These are phyloP conservation scores for Xylaria sp. DNA, from an alignment of 2,329 filamentous ascomycete genomes.

Conservation along the genomic window DNA sequence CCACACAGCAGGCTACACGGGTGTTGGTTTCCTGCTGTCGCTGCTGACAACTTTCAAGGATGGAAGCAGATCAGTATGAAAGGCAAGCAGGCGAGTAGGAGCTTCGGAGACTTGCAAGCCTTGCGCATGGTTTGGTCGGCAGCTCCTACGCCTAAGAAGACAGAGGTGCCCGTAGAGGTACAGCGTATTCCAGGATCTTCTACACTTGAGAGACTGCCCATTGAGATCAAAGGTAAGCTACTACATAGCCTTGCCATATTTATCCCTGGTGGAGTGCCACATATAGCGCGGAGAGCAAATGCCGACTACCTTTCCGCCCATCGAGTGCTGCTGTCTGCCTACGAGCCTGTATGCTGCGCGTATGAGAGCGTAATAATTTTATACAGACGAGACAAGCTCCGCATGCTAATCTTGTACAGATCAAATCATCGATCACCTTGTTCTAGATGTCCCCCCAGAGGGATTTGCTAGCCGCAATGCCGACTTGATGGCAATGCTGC, in stretches of 20 bases:
- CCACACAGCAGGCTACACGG: slow-evolving; percentile 68
- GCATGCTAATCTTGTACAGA: slow-evolving; percentile 57
- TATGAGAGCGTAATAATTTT: slow-evolving; percentile 27
- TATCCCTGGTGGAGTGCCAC: background rate
- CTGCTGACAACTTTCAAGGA: slow-evolving; percentile 66
- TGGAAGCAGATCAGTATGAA: slow-evolving; percentile 72
- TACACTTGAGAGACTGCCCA: slow-evolving; percentile 73
- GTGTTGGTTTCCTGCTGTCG: slow-evolving; percentile 63
- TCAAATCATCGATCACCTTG: slow-evolving; percentile 78
- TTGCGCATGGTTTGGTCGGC: slow-evolving; percentile 66
- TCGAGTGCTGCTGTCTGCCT: background rate
- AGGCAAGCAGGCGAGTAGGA: slow-evolving; percentile 69
- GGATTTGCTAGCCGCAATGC: slow-evolving; percentile 80
- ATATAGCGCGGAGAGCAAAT: slow-evolving; percentile 17
- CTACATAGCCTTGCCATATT: background rate
- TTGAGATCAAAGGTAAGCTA: slow-evolving; percentile 75
- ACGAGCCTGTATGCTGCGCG: slow-evolving; percentile 28
- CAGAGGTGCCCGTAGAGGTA: slow-evolving; percentile 47
- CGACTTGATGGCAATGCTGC: slow-evolving; percentile 78
- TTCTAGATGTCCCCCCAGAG: slow-evolving; percentile 78
- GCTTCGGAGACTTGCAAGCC: slow-evolving; percentile 68
- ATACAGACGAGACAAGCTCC: background rate
- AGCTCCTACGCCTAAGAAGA: slow-evolving; percentile 49
- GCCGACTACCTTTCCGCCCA: slow-evolving; percentile 4
- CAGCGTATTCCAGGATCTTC: slow-evolving; percentile 60